Evolutionary conservation across 2,329 filamentous ascomycete genomes (phyloP).

Genomic region (Cladosporium austrohemisphaericum): DNA sequence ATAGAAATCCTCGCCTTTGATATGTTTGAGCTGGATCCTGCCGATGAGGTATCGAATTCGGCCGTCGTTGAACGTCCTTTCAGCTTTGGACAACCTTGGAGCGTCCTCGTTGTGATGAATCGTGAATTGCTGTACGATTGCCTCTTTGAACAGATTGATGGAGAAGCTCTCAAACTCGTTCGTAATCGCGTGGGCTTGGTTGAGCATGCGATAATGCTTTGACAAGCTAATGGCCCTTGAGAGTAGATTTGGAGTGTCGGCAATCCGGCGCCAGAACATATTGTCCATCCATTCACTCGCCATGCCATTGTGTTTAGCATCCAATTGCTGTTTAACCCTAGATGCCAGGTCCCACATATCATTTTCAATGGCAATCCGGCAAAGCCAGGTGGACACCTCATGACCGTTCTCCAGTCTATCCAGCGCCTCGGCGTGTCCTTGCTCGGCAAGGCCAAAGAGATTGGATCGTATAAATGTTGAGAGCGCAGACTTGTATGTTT

Average conservation of each 20-base stretch:
- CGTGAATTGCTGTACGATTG: slow-evolving; percentile 19
- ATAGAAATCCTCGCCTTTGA: slow-evolving; percentile 16
- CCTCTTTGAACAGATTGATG: slow-evolving; percentile 19
- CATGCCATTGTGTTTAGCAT: slow-evolving; percentile 7
- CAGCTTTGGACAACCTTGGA: neutral
- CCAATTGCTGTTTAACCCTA: slow-evolving; percentile 16
- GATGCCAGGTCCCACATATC: slow-evolving; percentile 21
- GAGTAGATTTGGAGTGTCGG: slow-evolving; percentile 20
- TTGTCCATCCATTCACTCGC: slow-evolving; percentile 9
- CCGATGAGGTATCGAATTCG: slow-evolving; percentile 17
- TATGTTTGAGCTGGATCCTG: slow-evolving; percentile 12
- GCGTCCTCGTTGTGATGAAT: neutral
- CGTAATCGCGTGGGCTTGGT: slow-evolving; percentile 8
- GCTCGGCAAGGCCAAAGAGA: slow-evolving; percentile 16
- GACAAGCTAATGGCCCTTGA: slow-evolving; percentile 16
- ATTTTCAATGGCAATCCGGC: slow-evolving; percentile 20
- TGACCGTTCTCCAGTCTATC: slow-evolving; percentile 23
- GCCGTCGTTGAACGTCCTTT: slow-evolving; percentile 9
- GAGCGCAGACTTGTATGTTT: slow-evolving; percentile 23
- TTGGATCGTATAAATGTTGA: slow-evolving; percentile 20
- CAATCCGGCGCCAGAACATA: slow-evolving; percentile 25
- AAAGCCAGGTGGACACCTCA: slow-evolving; percentile 22
- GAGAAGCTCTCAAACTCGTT: slow-evolving; percentile 14
- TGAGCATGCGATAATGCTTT: slow-evolving; percentile 13
- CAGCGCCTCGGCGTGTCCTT: slow-evolving; percentile 28